Evolutionary conservation across 2,329 filamentous ascomycete species (phyloP).

Genomic region (Talaromyces sp.): DNA sequence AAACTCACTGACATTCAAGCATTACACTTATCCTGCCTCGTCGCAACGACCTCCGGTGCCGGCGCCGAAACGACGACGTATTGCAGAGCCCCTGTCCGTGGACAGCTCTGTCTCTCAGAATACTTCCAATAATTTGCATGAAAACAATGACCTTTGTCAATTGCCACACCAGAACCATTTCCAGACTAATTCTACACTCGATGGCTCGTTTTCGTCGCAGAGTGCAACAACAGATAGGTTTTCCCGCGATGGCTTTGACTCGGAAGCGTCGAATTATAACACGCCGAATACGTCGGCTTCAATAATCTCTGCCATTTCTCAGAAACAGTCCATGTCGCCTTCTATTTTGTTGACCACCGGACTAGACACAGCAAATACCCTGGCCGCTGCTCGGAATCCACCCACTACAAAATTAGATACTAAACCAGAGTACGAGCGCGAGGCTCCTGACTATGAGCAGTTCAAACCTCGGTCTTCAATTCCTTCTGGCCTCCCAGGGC

Average conservation of each 20-base stretch:
- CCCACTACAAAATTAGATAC: not conserved
- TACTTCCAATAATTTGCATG: not conserved
- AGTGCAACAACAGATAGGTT: constrained; percentile 11
- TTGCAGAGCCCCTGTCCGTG: not conserved
- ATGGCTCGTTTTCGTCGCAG: constrained; percentile 13
- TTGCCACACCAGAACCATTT: not conserved
- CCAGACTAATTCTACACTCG: not conserved
- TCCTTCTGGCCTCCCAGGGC: constrained; percentile 65
- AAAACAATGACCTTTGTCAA: not conserved
- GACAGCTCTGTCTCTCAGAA: not conserved
- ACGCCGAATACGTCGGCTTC: constrained; percentile 26
- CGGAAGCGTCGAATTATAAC: constrained; percentile 16
- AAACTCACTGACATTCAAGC: constrained; percentile 10
- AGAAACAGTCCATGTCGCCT: constrained; percentile 24
- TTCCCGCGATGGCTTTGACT: constrained; percentile 15
- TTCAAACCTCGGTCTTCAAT: constrained; percentile 78
- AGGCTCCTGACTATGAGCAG: constrained; percentile 35
- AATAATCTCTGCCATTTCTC: constrained; percentile 19
- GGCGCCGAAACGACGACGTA: constrained; percentile 10
- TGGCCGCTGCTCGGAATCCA: not conserved
- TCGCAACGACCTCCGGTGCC: constrained; percentile 5
- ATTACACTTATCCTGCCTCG: constrained; percentile 7
- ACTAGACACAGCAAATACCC: constrained; percentile 5
- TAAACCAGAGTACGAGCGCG: not conserved
- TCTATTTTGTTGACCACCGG: constrained; percentile 17